Conservation (phyloP, 768 basidiomycete genomes). For the Pleurotus sapidus region DNA sequence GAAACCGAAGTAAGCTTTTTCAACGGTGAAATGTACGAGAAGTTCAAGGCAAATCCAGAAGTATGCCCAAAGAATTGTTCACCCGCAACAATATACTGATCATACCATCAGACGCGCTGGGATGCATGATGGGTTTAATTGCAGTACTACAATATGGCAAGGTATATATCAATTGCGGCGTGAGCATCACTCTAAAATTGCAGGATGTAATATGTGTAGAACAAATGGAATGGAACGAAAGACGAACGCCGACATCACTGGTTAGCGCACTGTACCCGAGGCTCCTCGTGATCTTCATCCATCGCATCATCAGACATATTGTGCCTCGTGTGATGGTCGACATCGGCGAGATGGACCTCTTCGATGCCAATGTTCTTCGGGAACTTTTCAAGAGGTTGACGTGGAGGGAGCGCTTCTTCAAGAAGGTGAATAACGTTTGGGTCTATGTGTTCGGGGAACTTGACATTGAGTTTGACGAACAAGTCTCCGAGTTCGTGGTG, state of each 20-base stretch:
- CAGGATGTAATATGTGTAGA: slow-evolving; percentile 3
- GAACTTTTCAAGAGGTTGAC: slow-evolving; percentile 63
- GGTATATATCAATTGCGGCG: slow-evolving; percentile 3
- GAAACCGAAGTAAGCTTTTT: slow-evolving; percentile 96
- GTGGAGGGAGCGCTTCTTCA: slow-evolving; percentile 83
- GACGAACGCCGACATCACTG: slow-evolving; percentile 46
- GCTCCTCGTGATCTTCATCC: slow-evolving; percentile 93
- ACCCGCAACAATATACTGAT: background rate
- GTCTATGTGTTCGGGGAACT: slow-evolving; percentile 84
- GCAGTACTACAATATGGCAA: slow-evolving; percentile 2
- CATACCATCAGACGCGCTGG: slow-evolving; percentile 11
- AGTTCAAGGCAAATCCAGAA: slow-evolving; percentile 81
- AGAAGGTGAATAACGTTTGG: slow-evolving; percentile 64
- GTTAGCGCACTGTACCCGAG: slow-evolving; percentile 94
- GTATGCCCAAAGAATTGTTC: slow-evolving; percentile 33
- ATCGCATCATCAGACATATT: slow-evolving; percentile 65
- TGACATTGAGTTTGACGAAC: slow-evolving; percentile 81
- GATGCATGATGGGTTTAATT: slow-evolving; percentile 7
- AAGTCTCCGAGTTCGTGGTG: slow-evolving; percentile 97
- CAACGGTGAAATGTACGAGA: slow-evolving; percentile 69
- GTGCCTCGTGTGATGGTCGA: slow-evolving; percentile 59
- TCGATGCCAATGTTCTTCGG: slow-evolving; percentile 71
- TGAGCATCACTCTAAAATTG: slow-evolving; percentile 21
- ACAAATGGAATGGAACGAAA: slow-evolving; percentile 10
- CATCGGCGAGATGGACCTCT: slow-evolving; percentile 81